Evolutionary conservation across 805 yeast genomes (phyloP).

Genomic region (Spathaspora hagerdaliae): DNA sequence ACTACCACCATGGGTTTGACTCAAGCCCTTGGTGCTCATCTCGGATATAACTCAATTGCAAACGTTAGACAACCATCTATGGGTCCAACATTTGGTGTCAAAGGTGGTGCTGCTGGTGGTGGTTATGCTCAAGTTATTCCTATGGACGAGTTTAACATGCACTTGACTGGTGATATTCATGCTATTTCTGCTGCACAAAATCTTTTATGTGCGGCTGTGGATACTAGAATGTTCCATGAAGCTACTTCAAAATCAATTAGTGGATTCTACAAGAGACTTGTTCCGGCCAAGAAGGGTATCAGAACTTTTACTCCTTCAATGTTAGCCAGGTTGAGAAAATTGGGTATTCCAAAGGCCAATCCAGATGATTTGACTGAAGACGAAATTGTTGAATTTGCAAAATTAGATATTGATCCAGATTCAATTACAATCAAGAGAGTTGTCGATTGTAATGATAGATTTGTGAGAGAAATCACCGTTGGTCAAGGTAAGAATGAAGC

Average conservation of each 20-base stretch:
- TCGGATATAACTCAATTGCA: conserved; percentile 80
- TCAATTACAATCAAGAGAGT: conserved; percentile 91
- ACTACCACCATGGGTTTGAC: conserved; percentile 95
- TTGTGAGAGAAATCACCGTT: conserved; percentile 80
- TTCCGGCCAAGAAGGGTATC: conserved; percentile 78
- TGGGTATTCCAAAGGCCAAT: conserved; percentile 77
- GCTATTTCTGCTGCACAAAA: conserved; percentile 94
- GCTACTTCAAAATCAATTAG: conserved; percentile 71
- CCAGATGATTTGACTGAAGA: conserved; percentile 78
- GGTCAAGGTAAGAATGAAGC: conserved; percentile 90
- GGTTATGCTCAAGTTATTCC: conserved; percentile 98
- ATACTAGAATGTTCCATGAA: conserved; percentile 96
- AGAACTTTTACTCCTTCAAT: conserved; percentile 78
- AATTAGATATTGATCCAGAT: conserved; percentile 84
- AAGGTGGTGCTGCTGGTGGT: conserved; percentile 99
- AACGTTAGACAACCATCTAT: conserved; percentile 96
- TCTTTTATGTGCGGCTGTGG: conserved; percentile 92
- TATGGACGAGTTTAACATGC: conserved; percentile 98
- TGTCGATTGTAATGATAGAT: conserved; percentile 90
- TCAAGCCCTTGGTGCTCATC: conserved; percentile 93
- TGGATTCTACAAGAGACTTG: conserved; percentile 79
- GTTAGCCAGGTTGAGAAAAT: conserved; percentile 67
- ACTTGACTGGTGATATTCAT: conserved; percentile 95
- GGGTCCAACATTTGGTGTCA: conserved; percentile 99
- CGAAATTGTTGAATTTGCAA: conserved; percentile 70